phyloP scores from a whole-genome alignment of 768 basidiomycete species.

The Pseudohyphozyma bogoriensis region DNA sequence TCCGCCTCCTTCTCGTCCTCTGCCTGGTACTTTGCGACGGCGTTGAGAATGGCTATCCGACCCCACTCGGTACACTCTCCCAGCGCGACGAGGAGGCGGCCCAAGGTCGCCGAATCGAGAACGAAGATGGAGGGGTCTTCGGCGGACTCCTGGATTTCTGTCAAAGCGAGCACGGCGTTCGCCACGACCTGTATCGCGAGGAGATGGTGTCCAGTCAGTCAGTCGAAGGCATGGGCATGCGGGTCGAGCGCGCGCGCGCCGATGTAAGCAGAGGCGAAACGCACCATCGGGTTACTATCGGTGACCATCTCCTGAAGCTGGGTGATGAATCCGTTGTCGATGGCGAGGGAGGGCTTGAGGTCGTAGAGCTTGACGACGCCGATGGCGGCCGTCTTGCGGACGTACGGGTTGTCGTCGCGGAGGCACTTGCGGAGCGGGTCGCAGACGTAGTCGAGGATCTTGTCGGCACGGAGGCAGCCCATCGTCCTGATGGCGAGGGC shows the following conservation, averaged over 20 bases:
- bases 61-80: conserved; percentile 99
- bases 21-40: conserved; percentile 70
- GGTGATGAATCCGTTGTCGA: conserved; percentile 88
- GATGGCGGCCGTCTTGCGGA: conserved; percentile 91
- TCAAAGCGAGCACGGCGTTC: conserved; percentile 84
- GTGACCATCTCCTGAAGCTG: conserved; percentile 84
- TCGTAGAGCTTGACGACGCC: conserved; percentile 97
- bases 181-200: conserved; percentile 87
- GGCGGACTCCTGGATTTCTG: conserved; percentile 73
- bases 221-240: neutral
- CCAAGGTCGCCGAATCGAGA: conserved; percentile 72
- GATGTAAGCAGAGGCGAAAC: conserved; percentile 25
- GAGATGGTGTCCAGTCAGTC: neutral
- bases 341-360: conserved; percentile 84
- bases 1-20: conserved; percentile 90
- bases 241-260: neutral
- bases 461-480: conserved; percentile 93
- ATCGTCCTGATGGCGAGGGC: conserved; percentile 96
- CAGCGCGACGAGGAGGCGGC: conserved; percentile 83
- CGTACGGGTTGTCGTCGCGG: conserved; percentile 93
- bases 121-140: conserved; percentile 51
- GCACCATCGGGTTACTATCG: conserved; percentile 93
- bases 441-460: conserved; percentile 98
- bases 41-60: conserved; percentile 80
- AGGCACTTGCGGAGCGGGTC: conserved; percentile 86